Evolutionary conservation across 257 asterid species (phyloP), one percentile per base, ranked within the genome.

Genomic region (Gardenia jasminoides): DNA sequence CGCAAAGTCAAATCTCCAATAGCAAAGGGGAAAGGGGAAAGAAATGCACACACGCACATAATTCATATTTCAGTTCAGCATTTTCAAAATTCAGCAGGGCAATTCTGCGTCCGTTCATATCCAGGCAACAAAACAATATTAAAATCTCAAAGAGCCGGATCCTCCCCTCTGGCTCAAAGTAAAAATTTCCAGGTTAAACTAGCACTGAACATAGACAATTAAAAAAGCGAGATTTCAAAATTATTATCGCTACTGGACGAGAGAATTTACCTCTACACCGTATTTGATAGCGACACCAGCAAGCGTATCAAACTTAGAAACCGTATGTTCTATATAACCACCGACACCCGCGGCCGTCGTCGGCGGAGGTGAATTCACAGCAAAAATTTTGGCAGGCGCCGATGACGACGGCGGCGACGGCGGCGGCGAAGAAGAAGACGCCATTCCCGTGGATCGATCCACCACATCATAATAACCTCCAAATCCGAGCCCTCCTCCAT

Each of bases 201-300:
- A 67, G 50, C 19, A 67, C 26, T 46, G 28, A 33, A 31, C 9
- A 72, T n/a, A 7, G 31, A 70, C 39, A 66, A 10, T 7, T 3
- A 33, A 76, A 77, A 36, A 65, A 62, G 0, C 22, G 19, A 52
- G 11, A 24, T 31, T 64, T n/a, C 30, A 33, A 72, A 15, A 72
- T 31, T 44, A 47, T 9, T 39, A 72, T 56, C 20, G 20, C 22
- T 22, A 20, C 7, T 56, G 64, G 9, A 56, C 22, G 11, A 56
- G 64, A 56, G 64, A 56, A 3, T 9, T 59, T 84, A 93, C 98
- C 96, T 93, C 98, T 62, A 93, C 97, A 33, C 98, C 97, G 77
- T 92, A 93, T 82, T 89, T 92, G 84, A 93, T 93, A 59, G 98
- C 97, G 76, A 93, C 92, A 48, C 98, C 98, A 58, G 96, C 97